Evolutionary conservation across 352 stramenopile species (phyloP).

Genomic region (Saprolegnia parasitica): DNA sequence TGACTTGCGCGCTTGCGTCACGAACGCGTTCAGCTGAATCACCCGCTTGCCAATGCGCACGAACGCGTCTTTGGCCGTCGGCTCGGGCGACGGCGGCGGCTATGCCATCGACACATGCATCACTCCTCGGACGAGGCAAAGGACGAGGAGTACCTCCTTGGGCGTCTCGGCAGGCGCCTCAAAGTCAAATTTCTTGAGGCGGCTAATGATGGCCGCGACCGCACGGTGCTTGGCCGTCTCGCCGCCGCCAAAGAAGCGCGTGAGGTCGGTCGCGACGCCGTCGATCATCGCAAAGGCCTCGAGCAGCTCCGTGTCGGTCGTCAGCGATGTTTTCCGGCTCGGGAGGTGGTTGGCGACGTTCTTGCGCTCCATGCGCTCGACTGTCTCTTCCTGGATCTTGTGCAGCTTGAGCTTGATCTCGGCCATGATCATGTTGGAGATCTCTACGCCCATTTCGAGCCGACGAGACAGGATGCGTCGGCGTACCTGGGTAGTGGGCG

Average conservation of each 20-base stretch:
- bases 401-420: slow-evolving; percentile 81
- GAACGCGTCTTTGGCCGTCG: background rate
- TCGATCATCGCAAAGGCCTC: slow-evolving; percentile 56
- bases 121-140: too few relatives aligned
- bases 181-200: slow-evolving; percentile 80
- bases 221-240: slow-evolving; percentile 71
- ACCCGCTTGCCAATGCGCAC: background rate
- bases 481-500: slow-evolving; percentile 49
- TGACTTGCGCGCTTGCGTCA: background rate
- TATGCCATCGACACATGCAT: too few relatives aligned
- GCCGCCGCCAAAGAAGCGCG: slow-evolving; percentile 59
- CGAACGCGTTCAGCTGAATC: background rate
- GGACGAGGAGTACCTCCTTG: too few relatives aligned
- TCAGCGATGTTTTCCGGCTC: slow-evolving; percentile 33
- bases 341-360: slow-evolving; percentile 33
- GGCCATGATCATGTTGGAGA: slow-evolving; percentile 64
- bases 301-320: slow-evolving; percentile 45
- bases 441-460: slow-evolving; percentile 40
- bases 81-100: background rate
- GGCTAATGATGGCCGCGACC: slow-evolving; percentile 63
- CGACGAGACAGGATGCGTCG: too few relatives aligned
- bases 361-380: background rate
- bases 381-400: slow-evolving; percentile 50
- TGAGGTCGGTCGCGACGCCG: slow-evolving; percentile 45
- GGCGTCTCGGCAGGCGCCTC: background rate